These are phyloP conservation scores for Lactifluus rugatus DNA, from an alignment of 768 basidiomycete species.

Conservation along the genomic window DNA sequence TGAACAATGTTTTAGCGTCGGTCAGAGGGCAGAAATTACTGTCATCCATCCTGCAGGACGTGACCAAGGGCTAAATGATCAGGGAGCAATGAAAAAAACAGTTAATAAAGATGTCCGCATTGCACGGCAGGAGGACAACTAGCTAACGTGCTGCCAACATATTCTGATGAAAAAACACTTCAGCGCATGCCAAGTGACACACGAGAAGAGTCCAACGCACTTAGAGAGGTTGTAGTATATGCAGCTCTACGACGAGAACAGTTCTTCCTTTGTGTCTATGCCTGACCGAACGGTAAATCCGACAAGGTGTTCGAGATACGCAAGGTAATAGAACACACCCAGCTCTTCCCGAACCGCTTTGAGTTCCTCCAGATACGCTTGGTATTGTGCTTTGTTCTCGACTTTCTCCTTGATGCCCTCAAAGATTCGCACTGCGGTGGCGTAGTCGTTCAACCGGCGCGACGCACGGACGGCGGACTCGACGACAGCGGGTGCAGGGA, in stretches of 20 bases:
- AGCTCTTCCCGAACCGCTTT: conserved; percentile 85
- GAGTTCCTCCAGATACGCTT: conserved; percentile 87
- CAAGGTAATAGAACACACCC: conserved; percentile 43
- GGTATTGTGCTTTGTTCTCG: conserved; percentile 92
- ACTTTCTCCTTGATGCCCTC: conserved; percentile 97
- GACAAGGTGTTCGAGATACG: not conserved
- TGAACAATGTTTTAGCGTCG: not conserved
- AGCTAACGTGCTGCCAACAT: conserved; percentile 13
- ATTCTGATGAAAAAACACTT: not conserved
- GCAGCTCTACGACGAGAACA: conserved; percentile 39
- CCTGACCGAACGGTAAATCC: conserved; percentile 29
- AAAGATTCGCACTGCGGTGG: conserved; percentile 92
- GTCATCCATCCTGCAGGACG: not conserved
- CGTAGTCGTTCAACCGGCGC: conserved; percentile 90
- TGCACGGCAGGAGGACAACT: conserved; percentile 5
- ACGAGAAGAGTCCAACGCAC: not conserved
- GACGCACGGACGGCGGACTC: conserved; percentile 84
- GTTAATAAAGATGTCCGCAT: conserved; percentile 8
- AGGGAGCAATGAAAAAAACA: not conserved
- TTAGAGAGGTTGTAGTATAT: conserved; percentile 8
- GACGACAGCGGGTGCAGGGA: conserved; percentile 73
- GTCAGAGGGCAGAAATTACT: not conserved
- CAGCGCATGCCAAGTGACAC: not conserved
- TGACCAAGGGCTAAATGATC: not conserved
- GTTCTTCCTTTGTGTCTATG: conserved; percentile 52